These are phyloP conservation scores for Saccharomycopsis hybrid DNA, from an alignment of 1,139 yeast genomes.

Conservation along the genomic window DNA sequence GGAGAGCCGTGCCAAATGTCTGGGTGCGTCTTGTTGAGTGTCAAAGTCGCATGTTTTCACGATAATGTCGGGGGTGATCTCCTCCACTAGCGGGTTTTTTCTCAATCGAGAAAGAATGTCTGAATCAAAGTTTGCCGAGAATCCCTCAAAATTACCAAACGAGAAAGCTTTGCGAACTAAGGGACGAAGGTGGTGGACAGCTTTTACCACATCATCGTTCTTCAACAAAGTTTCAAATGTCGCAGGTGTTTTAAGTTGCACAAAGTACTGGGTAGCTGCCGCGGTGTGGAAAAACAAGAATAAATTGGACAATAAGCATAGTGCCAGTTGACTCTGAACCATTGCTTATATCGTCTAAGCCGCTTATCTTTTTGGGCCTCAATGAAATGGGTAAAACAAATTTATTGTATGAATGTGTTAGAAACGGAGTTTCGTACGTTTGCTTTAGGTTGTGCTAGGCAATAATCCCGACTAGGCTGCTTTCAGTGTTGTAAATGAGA, in stretches of 20 bases:
- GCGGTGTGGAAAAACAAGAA: neutral
- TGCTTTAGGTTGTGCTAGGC: too few species aligned
- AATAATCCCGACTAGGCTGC: too few species aligned
- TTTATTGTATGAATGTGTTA: too few species aligned
- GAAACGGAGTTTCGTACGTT: too few species aligned
- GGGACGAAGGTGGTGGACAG: conserved; percentile 35
- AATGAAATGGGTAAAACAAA: too few species aligned
- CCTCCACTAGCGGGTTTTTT: conserved; percentile 44
- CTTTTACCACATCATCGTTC: conserved; percentile 30
- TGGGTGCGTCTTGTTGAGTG: conserved; percentile 42
- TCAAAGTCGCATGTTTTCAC: conserved; percentile 37
- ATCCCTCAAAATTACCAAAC: conserved; percentile 60
- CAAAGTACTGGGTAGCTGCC: conserved; percentile 28
- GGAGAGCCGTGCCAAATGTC: conserved; percentile 63
- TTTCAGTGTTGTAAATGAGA: too few species aligned
- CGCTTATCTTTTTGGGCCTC: too few species aligned
- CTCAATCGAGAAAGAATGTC: conserved; percentile 42
- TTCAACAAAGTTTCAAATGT: conserved; percentile 38
- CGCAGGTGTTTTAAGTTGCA: conserved; percentile 33
- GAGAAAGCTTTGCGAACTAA: conserved; percentile 41
- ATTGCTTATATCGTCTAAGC: too few species aligned
- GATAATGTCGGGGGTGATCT: conserved; percentile 51
- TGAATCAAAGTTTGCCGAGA: conserved; percentile 51
- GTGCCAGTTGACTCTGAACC: too few species aligned
- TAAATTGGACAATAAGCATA: neutral